Evolutionary conservation across 139 green algal species (phyloP).

Genomic region (Chlamydomonas sp.): DNA sequence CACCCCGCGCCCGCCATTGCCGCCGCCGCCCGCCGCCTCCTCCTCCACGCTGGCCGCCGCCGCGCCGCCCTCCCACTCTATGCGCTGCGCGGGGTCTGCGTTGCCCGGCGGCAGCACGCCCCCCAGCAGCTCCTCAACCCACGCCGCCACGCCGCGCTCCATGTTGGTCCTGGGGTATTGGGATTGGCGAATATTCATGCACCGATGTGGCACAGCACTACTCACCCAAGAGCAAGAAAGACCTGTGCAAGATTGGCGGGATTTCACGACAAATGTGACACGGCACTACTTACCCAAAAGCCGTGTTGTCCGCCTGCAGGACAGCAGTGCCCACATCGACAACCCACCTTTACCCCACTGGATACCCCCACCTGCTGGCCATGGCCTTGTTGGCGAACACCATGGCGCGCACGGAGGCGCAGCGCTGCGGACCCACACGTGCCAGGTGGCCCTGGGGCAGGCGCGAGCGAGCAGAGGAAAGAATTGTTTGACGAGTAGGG

Average conservation of each 20-base stretch:
- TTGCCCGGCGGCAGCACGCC: slow-evolving; percentile 85
- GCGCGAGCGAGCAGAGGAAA: background rate
- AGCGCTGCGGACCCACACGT: slow-evolving; percentile 64
- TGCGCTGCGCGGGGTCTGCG: slow-evolving; percentile 21
- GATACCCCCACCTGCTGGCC: slow-evolving; percentile 40
- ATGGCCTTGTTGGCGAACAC: slow-evolving; percentile 88
- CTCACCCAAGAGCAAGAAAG: too few relatives aligned
- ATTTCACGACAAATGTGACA: too few relatives aligned
- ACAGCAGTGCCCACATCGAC: too few relatives aligned
- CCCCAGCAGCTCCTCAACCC: slow-evolving; percentile 57
- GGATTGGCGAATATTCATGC: too few relatives aligned
- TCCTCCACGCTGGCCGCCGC: background rate
- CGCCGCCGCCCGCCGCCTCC: background rate
- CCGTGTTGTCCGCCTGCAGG: too few relatives aligned
- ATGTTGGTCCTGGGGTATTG: slow-evolving; percentile 53
- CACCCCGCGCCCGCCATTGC: too few relatives aligned
- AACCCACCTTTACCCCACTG: too few relatives aligned
- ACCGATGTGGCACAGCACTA: too few relatives aligned
- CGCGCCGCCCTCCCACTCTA: slow-evolving; percentile 23
- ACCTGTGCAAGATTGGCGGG: too few relatives aligned
- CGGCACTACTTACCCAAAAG: too few relatives aligned
- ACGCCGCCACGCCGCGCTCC: slow-evolving; percentile 54
- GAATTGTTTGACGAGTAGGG: too few relatives aligned
- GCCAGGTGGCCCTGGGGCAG: slow-evolving; percentile 52
- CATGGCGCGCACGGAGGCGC: slow-evolving; percentile 69